Percentiles rank a stretch among this genome's conserved stretches.
Conservation (phyloP, 2,329 filamentous ascomycete species). For the Xylariaceae sp. region DNA sequence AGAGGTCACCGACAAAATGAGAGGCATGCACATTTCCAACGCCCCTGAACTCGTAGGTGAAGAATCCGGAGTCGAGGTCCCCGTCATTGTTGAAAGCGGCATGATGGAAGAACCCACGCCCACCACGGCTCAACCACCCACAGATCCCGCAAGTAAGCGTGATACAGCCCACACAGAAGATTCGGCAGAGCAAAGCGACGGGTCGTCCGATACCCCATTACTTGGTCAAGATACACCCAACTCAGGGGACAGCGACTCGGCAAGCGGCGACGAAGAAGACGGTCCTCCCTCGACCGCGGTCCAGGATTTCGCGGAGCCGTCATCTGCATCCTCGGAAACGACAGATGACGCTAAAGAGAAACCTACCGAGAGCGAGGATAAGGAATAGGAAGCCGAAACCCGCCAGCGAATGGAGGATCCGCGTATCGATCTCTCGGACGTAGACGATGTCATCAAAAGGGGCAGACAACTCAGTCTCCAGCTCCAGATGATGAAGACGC, state of each 20-base stretch:
- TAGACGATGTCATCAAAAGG: slow-evolving; percentile 10
- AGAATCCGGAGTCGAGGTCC: slow-evolving; percentile 35
- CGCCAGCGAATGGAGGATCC: slow-evolving; percentile 16
- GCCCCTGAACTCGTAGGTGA: slow-evolving; percentile 58
- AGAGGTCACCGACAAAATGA: slow-evolving; percentile 44
- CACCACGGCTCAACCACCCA: slow-evolving; percentile 16
- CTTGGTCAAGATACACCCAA: slow-evolving; percentile 20
- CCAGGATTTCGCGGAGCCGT: neutral
- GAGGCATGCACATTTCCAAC: slow-evolving; percentile 42
- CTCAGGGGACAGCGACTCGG: slow-evolving; percentile 18
- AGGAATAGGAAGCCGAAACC: slow-evolving; percentile 23
- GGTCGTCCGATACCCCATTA: slow-evolving; percentile 17
- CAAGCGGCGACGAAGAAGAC: slow-evolving; percentile 22
- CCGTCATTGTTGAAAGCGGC: slow-evolving; percentile 39
- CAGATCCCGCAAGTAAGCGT: slow-evolving; percentile 13
- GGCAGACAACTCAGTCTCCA: slow-evolving; percentile 5
- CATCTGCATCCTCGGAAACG: neutral
- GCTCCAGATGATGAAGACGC: slow-evolving; percentile 11
- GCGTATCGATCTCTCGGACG: slow-evolving; percentile 7
- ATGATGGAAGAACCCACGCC: slow-evolving; percentile 25
- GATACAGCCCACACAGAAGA: slow-evolving; percentile 15
- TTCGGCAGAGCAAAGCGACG: slow-evolving; percentile 16
- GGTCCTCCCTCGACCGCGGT: neutral
- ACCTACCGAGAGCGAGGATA: slow-evolving; percentile 9
- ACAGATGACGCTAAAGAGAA: slow-evolving; percentile 8